Evolutionary conservation across 208 protist genomes (phyloP).

Genomic region (Trypanosoma scelopori): DNA sequence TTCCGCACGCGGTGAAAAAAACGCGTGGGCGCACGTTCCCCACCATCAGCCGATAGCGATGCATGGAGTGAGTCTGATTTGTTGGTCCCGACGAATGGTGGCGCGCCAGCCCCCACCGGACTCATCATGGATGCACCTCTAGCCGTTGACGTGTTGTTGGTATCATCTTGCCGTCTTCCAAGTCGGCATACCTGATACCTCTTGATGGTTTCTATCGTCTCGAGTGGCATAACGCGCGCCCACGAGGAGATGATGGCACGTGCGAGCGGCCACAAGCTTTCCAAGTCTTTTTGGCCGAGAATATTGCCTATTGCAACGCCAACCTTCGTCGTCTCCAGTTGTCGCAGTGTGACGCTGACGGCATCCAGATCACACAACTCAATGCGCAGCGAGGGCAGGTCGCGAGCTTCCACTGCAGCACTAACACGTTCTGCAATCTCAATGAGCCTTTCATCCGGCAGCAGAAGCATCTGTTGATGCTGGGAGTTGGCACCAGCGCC

Average conservation of each 20-base stretch:
- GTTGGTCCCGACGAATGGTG: constrained; percentile 20
- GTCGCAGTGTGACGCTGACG: constrained; percentile 47
- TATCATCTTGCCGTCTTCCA: constrained; percentile 26
- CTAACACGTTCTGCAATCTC: constrained; percentile 44
- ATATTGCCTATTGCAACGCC: constrained; percentile 72
- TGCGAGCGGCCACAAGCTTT: constrained; percentile 64
- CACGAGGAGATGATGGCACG: constrained; percentile 74
- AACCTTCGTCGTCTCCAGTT: constrained; percentile 72
- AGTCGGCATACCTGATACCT: constrained; percentile 35
- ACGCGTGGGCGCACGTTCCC: constrained; percentile 7
- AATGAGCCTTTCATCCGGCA: constrained; percentile 36
- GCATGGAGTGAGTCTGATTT: background rate
- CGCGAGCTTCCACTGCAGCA: constrained; percentile 34
- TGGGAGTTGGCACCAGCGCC: background rate
- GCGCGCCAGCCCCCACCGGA: constrained; percentile 15
- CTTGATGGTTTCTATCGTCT: constrained; percentile 63
- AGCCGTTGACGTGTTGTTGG: constrained; percentile 6
- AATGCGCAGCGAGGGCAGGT: constrained; percentile 41
- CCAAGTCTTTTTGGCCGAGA: constrained; percentile 36
- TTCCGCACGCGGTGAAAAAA: constrained; percentile 53
- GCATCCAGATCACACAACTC: constrained; percentile 56
- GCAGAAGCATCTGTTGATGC: constrained; percentile 5
- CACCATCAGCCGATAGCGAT: background rate
- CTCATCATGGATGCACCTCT: constrained; percentile 2
- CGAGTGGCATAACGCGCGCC: constrained; percentile 54